Conservation (phyloP, 495 filamentous ascomycete species). For the Staphylotrichum longicolle region DNA sequence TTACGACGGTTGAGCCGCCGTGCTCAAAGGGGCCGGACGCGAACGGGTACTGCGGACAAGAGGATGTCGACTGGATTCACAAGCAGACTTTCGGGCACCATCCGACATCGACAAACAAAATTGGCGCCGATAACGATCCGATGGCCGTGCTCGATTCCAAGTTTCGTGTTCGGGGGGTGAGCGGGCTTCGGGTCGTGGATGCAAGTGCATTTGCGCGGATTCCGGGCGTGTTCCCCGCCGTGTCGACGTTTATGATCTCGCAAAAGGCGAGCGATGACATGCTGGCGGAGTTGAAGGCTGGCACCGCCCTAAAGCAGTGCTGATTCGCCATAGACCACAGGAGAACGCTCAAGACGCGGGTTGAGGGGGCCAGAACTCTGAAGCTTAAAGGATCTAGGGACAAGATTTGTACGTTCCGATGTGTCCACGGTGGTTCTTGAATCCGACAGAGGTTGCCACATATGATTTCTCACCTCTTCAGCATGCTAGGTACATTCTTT, state of each 20-base stretch:
- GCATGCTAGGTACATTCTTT: no score
- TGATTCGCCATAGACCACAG: neutral
- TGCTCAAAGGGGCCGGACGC: constrained; percentile 28
- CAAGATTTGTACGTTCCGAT: no score
- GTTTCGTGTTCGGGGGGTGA: constrained; percentile 44
- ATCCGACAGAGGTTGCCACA: no score
- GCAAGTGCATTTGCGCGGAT: constrained; percentile 43
- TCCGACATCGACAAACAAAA: constrained; percentile 42
- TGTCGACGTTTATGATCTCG: constrained; percentile 57
- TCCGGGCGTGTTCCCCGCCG: constrained; percentile 51
- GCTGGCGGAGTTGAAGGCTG: constrained; percentile 37
- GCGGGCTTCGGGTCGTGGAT: constrained; percentile 48
- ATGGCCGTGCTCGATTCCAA: constrained; percentile 46
- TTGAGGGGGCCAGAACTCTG: no score
- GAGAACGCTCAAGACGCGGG: no score
- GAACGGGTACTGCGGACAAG: constrained; percentile 33
- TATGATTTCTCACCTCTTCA: no score
- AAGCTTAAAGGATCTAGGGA: no score
- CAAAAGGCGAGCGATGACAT: constrained; percentile 62
- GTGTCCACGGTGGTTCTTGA: no score
- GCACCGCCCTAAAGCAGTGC: constrained; percentile 25
- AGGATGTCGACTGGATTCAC: constrained; percentile 41
- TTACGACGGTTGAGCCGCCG: constrained; percentile 37
- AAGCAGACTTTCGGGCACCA: constrained; percentile 48
- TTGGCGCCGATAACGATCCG: constrained; percentile 44